These are phyloP conservation scores for Stagonosporopsis tanaceti DNA, from an alignment of 2,329 filamentous ascomycete species.

Conservation along the genomic window DNA sequence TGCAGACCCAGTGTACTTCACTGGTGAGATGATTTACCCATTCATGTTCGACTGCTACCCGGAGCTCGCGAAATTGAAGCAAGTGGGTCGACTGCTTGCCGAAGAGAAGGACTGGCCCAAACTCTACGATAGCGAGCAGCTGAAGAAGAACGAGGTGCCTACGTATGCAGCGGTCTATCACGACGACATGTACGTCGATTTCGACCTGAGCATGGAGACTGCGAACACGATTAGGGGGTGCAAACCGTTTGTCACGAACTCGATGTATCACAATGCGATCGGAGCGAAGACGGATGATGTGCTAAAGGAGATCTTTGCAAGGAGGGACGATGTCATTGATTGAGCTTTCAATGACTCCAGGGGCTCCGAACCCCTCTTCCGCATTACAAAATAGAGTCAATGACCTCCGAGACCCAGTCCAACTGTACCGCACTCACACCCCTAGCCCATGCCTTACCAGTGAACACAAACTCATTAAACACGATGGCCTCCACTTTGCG, in stretches of 20 bases:
- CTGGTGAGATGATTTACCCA: conserved; percentile 91
- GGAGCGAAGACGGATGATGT: conserved; percentile 78
- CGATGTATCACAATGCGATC: conserved; percentile 86
- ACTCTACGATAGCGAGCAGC: conserved; percentile 77
- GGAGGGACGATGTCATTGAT: conserved; percentile 73
- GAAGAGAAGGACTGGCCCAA: conserved; percentile 72
- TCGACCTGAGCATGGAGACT: conserved; percentile 74
- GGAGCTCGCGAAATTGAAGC: conserved; percentile 74
- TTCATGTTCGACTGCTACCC: conserved; percentile 83
- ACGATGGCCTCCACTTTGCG: conserved; percentile 67
- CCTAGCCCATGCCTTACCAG: conserved; percentile 68
- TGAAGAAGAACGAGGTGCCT: conserved; percentile 80
- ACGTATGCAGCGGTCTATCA: conserved; percentile 84
- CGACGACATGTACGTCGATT: conserved; percentile 94
- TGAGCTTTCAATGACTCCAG: neutral
- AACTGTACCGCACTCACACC: conserved; percentile 69
- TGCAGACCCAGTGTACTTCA: conserved; percentile 74
- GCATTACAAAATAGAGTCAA: conserved; percentile 42
- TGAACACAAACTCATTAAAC: conserved; percentile 72
- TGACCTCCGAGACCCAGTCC: conserved; percentile 66
- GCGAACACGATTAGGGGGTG: conserved; percentile 76
- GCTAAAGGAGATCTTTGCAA: conserved; percentile 74
- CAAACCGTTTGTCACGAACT: conserved; percentile 85
- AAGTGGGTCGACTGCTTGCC: conserved; percentile 76
- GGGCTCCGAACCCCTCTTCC: neutral